Evolutionary conservation across 352 stramenopile species (phyloP), one percentile per base, ranked within the genome.

Genomic region (Globisporangium canariense): DNA sequence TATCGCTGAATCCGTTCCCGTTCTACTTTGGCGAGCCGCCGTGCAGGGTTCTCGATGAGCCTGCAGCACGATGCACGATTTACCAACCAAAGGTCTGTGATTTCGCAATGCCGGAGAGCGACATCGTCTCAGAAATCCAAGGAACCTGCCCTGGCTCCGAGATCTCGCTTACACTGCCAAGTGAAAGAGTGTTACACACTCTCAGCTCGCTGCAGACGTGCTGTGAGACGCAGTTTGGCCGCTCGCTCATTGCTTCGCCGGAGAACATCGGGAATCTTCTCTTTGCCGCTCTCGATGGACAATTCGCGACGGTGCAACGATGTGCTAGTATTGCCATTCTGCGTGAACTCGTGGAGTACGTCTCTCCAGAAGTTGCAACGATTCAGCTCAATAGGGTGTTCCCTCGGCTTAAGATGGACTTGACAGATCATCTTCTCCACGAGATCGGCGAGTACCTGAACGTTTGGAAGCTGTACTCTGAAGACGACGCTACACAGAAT

Each of bases 21-120:
- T 86, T 91, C 36, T 91, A 85, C 54, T 81, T 94, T 61, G 86
- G 86, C 4, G 81, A 90, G 58, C 62, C 81, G 22, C 83, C 83
- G 14, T 58, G 66, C 53, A 78, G 82, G 3, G 73, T 87, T 22
- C 32, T 75, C 2, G 75, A 91, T 46, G 65, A 77, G 16, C 66
- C 73, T 52, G 74, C 80, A 1, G 83, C 86, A 18, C 83, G 78
- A 46, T 89, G 77, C 58, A 90, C 75, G 71, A 64, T 93, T 18
- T 86, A 77, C 53, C 62, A 83, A 40, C 83, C 83, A 0, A 76
- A 88, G 55, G 66, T 89, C 8, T 34, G 85, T 10, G 73, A 72
- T 46, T 78, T 70, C 50, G 60, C 79, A 8, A 67, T 86, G 52
- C 69, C 59, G 1, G 83, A 92, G 61, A 79, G 69, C 30, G 81